phyloP scores from a whole-genome alignment of 768 basidiomycete species.

The Naganishia randhawae region DNA sequence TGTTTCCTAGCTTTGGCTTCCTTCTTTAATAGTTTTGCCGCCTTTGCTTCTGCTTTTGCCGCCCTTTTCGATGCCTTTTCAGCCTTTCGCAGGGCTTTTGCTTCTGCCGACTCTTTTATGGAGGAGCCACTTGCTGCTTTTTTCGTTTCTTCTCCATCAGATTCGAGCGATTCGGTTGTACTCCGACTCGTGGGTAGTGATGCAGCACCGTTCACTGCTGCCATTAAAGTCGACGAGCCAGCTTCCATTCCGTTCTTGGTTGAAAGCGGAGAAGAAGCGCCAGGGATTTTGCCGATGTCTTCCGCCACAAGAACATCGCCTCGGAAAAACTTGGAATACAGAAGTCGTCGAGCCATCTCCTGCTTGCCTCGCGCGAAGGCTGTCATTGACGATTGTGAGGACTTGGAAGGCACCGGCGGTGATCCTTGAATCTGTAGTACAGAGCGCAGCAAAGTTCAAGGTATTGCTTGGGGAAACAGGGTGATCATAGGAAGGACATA shows the following conservation, averaged over 20 bases:
- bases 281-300: conserved; percentile 7
- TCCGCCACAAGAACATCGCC: conserved; percentile 57
- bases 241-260: not conserved
- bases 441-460: conserved; percentile 48
- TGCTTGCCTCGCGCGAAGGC: conserved; percentile 59
- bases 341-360: conserved; percentile 67
- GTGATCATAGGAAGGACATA: conserved; percentile 48
- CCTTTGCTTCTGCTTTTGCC: conserved; percentile 47
- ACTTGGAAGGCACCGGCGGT: conserved; percentile 14
- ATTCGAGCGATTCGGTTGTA: not conserved
- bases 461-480: conserved; percentile 67
- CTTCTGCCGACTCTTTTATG: conserved; percentile 27
- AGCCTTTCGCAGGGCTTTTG: conserved; percentile 29
- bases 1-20: conserved; percentile 53
- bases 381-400: conserved; percentile 46
- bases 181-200: not conserved
- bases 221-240: not conserved
- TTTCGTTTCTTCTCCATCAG: not conserved
- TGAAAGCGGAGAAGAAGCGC: not conserved
- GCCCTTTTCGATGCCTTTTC: conserved; percentile 30
- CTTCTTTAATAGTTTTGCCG: conserved; percentile 58
- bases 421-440: conserved; percentile 32
- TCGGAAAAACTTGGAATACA: conserved; percentile 78
- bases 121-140: not conserved
- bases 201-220: not conserved